Base-by-base conservation (phyloP, 768 basidiomycete species). In the Erythrobasidium yunnanense region DNA sequence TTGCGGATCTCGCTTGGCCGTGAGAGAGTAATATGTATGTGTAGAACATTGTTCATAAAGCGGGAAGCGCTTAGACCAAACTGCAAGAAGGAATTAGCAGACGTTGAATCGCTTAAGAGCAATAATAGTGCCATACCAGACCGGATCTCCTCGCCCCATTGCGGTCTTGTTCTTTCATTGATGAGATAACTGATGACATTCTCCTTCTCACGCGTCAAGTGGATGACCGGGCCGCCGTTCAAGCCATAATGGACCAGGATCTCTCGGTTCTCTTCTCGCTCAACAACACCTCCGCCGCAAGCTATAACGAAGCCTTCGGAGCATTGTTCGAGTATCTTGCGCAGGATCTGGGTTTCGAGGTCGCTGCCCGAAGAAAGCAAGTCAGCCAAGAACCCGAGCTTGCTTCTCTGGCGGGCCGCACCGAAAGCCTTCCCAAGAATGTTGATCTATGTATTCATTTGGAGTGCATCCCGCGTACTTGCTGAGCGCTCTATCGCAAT, bases 251-350 rank as follows among this genome's bases (percentile, higher is more conserved):
- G 74, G 75, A 83, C 80, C 67, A 99, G 79, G 8, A 87, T 71
- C 20, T 86, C 79, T 27, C 92, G 79, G 8, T 88, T 87, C 45
- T 78, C 81, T 0, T 84, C 81, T 0, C 85, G 86, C 77, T 99
- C 93, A n/a, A 97, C 90, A 65, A 96, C 84, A 0, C 93, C 93
- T 1, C 93, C 93, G 4, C 93, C 93, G 22, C 93, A 83, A 68
- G 88, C 89, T 74, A 96, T 83, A 34, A 96, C 81, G 74, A 87
- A 84, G 29, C 79, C 80, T 1, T 80, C 76, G 38, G 81, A 78
- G 47, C 83, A 79, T 11, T 80, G 78, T 11, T 76, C 71, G 25
- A 93, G 78, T 29, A 95, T 79, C 34, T 86, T 82, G 20, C 80
- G 74, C 5, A 95, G 80, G 60, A 87, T 80, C 5, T 78, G 80